Conservation (phyloP, 2,329 filamentous ascomycete species). For the Colletotrichum lini region DNA sequence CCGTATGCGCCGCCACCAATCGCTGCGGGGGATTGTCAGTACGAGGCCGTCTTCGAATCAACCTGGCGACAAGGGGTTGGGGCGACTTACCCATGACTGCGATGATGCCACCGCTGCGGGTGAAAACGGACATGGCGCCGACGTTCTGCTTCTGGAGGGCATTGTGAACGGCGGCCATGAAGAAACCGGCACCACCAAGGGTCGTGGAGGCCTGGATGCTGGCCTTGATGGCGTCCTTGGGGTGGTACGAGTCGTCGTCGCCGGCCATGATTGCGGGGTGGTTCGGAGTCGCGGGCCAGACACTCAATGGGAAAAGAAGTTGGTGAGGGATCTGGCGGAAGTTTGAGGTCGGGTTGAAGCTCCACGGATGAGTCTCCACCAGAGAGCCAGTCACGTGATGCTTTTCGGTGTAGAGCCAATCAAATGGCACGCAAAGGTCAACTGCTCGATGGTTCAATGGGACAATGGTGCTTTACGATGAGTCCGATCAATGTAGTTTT, state of each 20-base stretch:
- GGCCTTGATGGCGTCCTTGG: slow-evolving; percentile 80
- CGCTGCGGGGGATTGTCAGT: slow-evolving; percentile 61
- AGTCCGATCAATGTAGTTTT: too few relatives aligned
- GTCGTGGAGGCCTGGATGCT: slow-evolving; percentile 76
- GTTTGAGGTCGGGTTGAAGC: slow-evolving; percentile 44
- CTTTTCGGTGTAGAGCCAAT: slow-evolving; percentile 24
- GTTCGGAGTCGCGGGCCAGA: slow-evolving; percentile 35
- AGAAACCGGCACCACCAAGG: slow-evolving; percentile 77
- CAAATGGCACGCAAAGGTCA: slow-evolving; percentile 39
- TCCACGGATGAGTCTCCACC: slow-evolving; percentile 37
- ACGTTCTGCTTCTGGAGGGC: slow-evolving; percentile 87
- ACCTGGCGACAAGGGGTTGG: not conserved
- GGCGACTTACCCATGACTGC: slow-evolving; percentile 50
- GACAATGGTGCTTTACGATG: too few relatives aligned
- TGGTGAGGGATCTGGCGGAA: slow-evolving; percentile 41
- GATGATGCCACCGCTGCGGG: slow-evolving; percentile 82
- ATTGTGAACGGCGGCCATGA: slow-evolving; percentile 87
- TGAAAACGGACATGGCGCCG: slow-evolving; percentile 85
- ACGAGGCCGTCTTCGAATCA: not conserved
- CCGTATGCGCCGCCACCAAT: slow-evolving; percentile 81
- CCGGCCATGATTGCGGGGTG: slow-evolving; percentile 43
- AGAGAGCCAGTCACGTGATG: slow-evolving; percentile 29
- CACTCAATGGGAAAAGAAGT: slow-evolving; percentile 40
- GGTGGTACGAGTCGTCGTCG: slow-evolving; percentile 71
- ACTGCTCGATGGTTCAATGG: not conserved